Evolutionary conservation across 31 red algal genomes (phyloP).

Genomic region (Endocladia muricata): DNA sequence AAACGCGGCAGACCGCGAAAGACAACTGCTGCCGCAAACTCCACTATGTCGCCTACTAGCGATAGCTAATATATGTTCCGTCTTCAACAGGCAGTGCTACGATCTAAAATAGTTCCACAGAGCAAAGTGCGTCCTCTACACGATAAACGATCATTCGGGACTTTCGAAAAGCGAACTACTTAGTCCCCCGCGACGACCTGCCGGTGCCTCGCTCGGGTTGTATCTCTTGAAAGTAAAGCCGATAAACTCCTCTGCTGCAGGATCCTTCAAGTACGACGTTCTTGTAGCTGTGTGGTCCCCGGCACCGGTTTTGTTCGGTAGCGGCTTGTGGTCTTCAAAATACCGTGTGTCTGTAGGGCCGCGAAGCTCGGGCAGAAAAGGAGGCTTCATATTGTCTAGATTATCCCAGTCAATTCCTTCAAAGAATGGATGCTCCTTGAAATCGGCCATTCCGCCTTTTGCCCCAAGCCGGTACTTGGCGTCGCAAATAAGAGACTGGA

Average conservation of each 20-base stretch:
- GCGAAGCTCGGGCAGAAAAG: constrained; percentile 89
- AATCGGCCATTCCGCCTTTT: constrained; percentile 82
- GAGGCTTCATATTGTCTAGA: constrained; percentile 61
- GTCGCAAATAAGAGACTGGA: constrained; percentile 84
- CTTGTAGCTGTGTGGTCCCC: not conserved
- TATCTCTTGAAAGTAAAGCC: constrained; percentile 90
- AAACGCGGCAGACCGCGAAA: constrained; percentile 34
- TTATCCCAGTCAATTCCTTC: constrained; percentile 91
- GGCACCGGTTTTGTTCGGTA: constrained; percentile 12
- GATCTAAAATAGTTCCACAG: too few relatives aligned
- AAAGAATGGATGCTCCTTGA: constrained; percentile 94
- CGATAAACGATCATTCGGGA: too few relatives aligned
- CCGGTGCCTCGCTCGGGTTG: constrained; percentile 57
- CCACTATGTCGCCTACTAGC: too few relatives aligned
- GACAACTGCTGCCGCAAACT: constrained; percentile 4
- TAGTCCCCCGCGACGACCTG: constrained; percentile 51
- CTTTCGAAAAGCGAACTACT: constrained; percentile 42
- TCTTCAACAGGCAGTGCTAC: too few relatives aligned
- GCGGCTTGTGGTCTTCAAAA: constrained; percentile 89
- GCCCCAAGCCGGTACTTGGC: constrained; percentile 87
- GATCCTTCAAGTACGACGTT: constrained; percentile 47
- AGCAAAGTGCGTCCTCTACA: too few relatives aligned
- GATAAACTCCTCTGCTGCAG: constrained; percentile 73
- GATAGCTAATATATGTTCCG: too few relatives aligned
- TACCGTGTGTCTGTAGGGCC: constrained; percentile 92